Base-by-base conservation (phyloP, 108 stramenopile genomes). In the Craspedostauros australis region DNA sequence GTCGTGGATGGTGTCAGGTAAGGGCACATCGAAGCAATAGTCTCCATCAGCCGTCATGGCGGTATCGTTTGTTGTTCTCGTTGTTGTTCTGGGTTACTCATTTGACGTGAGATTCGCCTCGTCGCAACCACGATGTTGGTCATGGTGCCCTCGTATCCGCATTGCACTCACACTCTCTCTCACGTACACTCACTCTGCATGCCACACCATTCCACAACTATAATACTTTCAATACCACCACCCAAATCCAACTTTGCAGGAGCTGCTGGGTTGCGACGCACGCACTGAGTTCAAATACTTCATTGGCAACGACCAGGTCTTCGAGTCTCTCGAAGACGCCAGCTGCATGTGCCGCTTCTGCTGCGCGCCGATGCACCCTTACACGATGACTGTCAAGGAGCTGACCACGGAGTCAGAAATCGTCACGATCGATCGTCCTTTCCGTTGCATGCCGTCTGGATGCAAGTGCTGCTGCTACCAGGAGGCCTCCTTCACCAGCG, bases 391-490 rank as follows among this genome's bases (percentile, higher is more conserved):
- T 1, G 70, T 81, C 22, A 57, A 58, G 39, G 75, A 73, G 42
- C 22, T 62, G 11, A 60, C 64, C 33, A 70, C 72, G 11, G 60
- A 66, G 9, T 54, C 68, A 3, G 66, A 72, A 24, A 44, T 77
- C 12, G 3, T 77, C 9, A 57, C 67, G 9, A 61, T 82, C 26
- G 67, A 77, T 34, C 68, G 76, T 41, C 75, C 80, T 6, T 72
- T 37, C 55, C 23, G 23, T 5, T 81, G 75, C 57, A 22, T 36
- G 37, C 38, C 46, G 1, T 40, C 67, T 11, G 30, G 25, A 11
- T 78, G 76, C 64, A 82, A 77, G 58, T 82, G 81, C 68, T 82
- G 81, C 68, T 82, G 81, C 60, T 78, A 77, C 67, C 76, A 75
- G 28, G 11, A 39, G 15, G 63, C 71, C 25, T 46, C 56, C 46